Evolutionary conservation across 495 filamentous ascomycete species (phyloP).

Genomic region (Cairneyella variabilis): DNA sequence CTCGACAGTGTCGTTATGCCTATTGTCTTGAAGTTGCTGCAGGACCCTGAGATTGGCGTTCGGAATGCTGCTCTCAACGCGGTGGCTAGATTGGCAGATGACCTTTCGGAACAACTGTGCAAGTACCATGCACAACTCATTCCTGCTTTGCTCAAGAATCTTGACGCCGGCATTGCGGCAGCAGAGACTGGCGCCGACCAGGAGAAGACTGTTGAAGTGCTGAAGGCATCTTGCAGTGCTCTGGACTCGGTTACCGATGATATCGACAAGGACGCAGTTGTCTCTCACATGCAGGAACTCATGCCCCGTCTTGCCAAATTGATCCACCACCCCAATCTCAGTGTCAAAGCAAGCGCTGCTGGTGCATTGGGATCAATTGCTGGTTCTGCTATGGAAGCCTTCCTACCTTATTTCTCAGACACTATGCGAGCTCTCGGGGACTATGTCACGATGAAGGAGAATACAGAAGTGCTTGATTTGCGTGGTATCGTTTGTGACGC

Average conservation of each 20-base stretch:
- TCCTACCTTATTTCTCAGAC: constrained; percentile 83
- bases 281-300: constrained; percentile 74
- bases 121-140: constrained; percentile 79
- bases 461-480: constrained; percentile 83
- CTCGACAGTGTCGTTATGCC: constrained; percentile 83
- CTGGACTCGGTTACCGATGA: constrained; percentile 90
- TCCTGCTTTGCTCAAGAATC: constrained; percentile 78
- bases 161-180: constrained; percentile 65
- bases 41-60: constrained; percentile 76
- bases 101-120: constrained; percentile 83
- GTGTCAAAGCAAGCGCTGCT: constrained; percentile 83
- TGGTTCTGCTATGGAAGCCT: constrained; percentile 72
- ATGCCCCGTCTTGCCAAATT: constrained; percentile 79
- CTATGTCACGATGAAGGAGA: constrained; percentile 82
- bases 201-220: constrained; percentile 74
- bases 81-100: constrained; percentile 85
- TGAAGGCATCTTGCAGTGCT: constrained; percentile 85
- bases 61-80: constrained; percentile 81
- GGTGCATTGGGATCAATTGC: constrained; percentile 89
- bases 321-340: constrained; percentile 77
- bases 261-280: constrained; percentile 77
- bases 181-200: constrained; percentile 46
- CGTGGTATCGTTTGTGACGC: constrained; percentile 85
- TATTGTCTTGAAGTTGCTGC: constrained; percentile 75
- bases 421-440: constrained; percentile 82